A percentile compares a stretch with the other conserved stretches of the same genome.
Conservation (phyloP, 805 yeast species). For the Metschnikowia hibisci region DNA sequence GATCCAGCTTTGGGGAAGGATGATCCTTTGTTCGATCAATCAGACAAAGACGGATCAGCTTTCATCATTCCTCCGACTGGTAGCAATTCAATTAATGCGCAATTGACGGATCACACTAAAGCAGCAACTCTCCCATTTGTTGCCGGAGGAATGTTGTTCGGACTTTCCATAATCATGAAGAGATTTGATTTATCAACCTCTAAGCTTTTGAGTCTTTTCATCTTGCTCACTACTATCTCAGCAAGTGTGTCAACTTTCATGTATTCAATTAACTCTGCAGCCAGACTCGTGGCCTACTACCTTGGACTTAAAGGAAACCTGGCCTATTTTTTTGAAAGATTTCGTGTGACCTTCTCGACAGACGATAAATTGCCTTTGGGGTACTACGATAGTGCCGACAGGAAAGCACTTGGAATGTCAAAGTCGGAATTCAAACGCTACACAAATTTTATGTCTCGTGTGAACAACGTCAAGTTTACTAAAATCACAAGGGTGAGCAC, state of each 20-base stretch:
- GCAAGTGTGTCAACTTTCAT: conserved; percentile 18
- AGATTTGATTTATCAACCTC: conserved; percentile 29
- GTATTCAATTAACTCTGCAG: conserved; percentile 21
- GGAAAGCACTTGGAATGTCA: conserved; percentile 4
- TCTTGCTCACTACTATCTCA: conserved; percentile 30
- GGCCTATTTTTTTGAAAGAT: conserved; percentile 30
- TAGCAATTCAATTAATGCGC: conserved; percentile 7
- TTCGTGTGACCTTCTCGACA: conserved; percentile 38
- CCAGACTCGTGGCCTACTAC: conserved; percentile 26
- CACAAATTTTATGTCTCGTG: conserved; percentile 11
- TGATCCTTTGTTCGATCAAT: conserved; percentile 18
- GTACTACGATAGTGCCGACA: conserved; percentile 20
- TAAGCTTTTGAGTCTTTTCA: conserved; percentile 32
- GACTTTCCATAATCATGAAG: conserved; percentile 35
- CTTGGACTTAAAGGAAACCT: conserved; percentile 21
- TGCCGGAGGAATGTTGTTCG: conserved; percentile 37
- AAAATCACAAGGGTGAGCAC: conserved; percentile 24
- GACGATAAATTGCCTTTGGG: conserved; percentile 40
- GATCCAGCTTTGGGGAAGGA: conserved; percentile 20
- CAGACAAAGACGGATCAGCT: conserved; percentile 22
- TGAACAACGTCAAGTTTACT: conserved; percentile 15
- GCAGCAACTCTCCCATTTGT: conserved; percentile 44
- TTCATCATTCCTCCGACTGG: conserved; percentile 11
- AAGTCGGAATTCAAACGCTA: conserved; percentile 8
- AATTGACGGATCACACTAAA: conserved; percentile 15